phyloP scores from a whole-genome alignment of 2,329 filamentous ascomycete species.

The Aspergillus persii region DNA sequence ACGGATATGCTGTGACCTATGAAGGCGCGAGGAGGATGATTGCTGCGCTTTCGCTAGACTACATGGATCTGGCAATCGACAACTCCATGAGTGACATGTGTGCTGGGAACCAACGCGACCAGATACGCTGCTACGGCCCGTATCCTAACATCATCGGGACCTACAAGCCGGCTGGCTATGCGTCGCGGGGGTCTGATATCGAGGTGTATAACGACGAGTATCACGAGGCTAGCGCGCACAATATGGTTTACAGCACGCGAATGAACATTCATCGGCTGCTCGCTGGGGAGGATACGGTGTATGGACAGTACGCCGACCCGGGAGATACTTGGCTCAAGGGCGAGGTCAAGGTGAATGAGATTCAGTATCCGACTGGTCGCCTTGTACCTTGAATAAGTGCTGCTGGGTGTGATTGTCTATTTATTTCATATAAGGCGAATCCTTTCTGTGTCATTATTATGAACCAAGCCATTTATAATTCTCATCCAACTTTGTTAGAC shows the following conservation, averaged over 20 bases:
- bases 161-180: conserved; percentile 40
- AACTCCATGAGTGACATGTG: conserved; percentile 50
- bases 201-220: conserved; percentile 18
- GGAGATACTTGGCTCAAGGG: conserved; percentile 20
- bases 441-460: not conserved
- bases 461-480: not conserved
- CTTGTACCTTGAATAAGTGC: conserved; percentile 9
- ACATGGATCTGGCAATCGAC: conserved; percentile 37
- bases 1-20: conserved; percentile 40
- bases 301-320: conserved; percentile 20
- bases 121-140: conserved; percentile 37
- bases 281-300: conserved; percentile 14
- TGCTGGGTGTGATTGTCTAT: not conserved
- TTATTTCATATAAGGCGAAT: not conserved
- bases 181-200: conserved; percentile 30
- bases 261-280: conserved; percentile 26
- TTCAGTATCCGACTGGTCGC: conserved; percentile 22
- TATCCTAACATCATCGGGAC: conserved; percentile 51
- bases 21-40: conserved; percentile 39
- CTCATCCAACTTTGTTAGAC: not conserved
- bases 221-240: conserved; percentile 16
- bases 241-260: conserved; percentile 26
- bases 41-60: conserved; percentile 27
- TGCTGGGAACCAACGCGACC: conserved; percentile 35
- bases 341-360: conserved; percentile 14